Evolutionary conservation across 139 green algal genomes (phyloP), one percentile per base, ranked within the genome.

Genomic region (Haematococcus sp.): DNA sequence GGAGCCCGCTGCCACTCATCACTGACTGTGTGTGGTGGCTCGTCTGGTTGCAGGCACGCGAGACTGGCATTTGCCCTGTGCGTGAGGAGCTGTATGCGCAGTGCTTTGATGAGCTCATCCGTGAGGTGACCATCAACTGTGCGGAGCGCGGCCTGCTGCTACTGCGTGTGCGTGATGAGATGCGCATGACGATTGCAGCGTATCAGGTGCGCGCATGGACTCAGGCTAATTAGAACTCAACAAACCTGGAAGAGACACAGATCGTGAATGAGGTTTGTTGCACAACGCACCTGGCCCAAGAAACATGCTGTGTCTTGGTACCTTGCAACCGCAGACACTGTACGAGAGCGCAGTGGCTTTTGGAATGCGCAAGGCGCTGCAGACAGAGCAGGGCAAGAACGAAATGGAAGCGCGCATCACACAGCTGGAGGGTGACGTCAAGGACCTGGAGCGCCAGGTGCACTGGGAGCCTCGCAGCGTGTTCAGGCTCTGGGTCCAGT

Each of bases 51-150:
- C 87, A 96, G 88, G 91, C 91, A 23, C 74, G 91, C 1, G 90
- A 95, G 79, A 95, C 91, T 27, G 91, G 91, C 76, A 95, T 97
- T 56, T 97, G 91, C 83, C 91, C 91, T 71, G 88, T 97, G 27
- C 84, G 91, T 1, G 91, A 95, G 83, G 91, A 97, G 88, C 89
- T 97, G 32, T 97, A 97, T 63, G 88, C 85, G 17, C 91, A 97
- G 81, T 91, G 84, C 69, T 90, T 93, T 78, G 90, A 93, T 64
- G 88, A 94, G 83, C 81, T 94, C 16, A 92, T 94, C 54, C 80
- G 89, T 2, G 72, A 93, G 71, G 90, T 95, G 20, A 94, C 91
- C 34, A 92, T 95, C 81, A 95, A 93, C 86, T 96, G 90, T 63
- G 90, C 91, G 11, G 91, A 96, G 84, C 79, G 90, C 0, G 91